Evolutionary conservation across 2,329 filamentous ascomycete species (phyloP).

Genomic region (Didymella keratinophila): DNA sequence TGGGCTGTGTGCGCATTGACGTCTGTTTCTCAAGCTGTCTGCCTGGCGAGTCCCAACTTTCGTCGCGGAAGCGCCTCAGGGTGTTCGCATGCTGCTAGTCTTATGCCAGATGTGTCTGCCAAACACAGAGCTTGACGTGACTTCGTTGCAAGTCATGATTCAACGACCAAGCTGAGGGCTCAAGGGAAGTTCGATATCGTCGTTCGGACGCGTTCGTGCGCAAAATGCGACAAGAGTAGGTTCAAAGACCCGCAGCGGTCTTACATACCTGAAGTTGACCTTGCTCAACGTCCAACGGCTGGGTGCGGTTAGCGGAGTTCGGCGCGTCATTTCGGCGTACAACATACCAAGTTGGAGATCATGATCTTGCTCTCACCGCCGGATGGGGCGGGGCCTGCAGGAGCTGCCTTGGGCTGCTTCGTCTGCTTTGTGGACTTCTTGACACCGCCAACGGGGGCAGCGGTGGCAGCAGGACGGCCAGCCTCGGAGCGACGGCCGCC

Average conservation of each 20-base stretch:
- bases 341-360: constrained; percentile 94
- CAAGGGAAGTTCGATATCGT: constrained; percentile 33
- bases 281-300: constrained; percentile 98
- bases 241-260: constrained; percentile 62
- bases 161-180: constrained; percentile 34
- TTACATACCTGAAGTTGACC: constrained; percentile 99
- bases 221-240: constrained; percentile 47
- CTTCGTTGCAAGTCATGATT: constrained; percentile 40
- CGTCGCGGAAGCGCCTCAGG: constrained; percentile 36
- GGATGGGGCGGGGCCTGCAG: constrained; percentile 68
- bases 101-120: constrained; percentile 43
- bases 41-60: constrained; percentile 34
- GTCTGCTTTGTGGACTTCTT: constrained; percentile 74
- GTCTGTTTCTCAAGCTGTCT: constrained; percentile 25
- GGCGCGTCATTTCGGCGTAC: neutral
- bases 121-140: constrained; percentile 40
- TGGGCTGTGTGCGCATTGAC: constrained; percentile 24
- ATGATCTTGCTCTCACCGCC: constrained; percentile 92
- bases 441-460: constrained; percentile 83
- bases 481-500: constrained; percentile 56
- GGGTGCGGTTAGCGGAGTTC: constrained; percentile 56
- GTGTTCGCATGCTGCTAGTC: constrained; percentile 46
- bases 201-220: constrained; percentile 46
- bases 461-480: constrained; percentile 62
- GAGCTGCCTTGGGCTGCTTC: constrained; percentile 67